Evolutionary conservation across 768 basidiomycete genomes (phyloP).

Genomic region (Rhodosporidiobolus sp.): DNA sequence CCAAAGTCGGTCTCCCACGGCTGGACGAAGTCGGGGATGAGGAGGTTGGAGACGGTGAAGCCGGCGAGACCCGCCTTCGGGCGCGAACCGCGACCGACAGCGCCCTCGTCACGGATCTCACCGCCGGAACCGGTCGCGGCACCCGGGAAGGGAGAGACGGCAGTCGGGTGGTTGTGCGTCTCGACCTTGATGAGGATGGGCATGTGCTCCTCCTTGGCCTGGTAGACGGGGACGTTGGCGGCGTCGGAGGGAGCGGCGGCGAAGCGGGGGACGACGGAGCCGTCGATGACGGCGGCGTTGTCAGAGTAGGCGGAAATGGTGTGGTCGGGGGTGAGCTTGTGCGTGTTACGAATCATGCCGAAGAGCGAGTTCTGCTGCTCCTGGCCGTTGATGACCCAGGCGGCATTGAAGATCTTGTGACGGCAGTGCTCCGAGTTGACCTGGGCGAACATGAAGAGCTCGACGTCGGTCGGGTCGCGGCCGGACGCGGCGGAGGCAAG

Average conservation of each 20-base stretch:
- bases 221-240: constrained; percentile 55
- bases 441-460: constrained; percentile 99
- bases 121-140: constrained; percentile 98
- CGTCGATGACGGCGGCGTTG: constrained; percentile 91
- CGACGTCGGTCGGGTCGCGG: constrained; percentile 91
- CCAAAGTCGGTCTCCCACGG: constrained; percentile 97
- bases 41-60: constrained; percentile 88
- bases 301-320: constrained; percentile 97
- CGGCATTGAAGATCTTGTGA: constrained; percentile 98
- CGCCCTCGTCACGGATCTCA: constrained; percentile 96
- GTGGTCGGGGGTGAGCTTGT: constrained; percentile 66
- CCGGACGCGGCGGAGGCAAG: constrained; percentile 51
- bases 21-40: constrained; percentile 83
- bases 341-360: constrained; percentile 96
- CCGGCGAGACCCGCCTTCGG: constrained; percentile 93
- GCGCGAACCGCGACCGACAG: constrained; percentile 88
- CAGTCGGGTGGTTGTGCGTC: constrained; percentile 98
- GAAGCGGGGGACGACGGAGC: constrained; percentile 72
- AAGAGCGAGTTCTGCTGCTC: constrained; percentile 72
- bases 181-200: constrained; percentile 95
- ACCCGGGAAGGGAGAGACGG: constrained; percentile 97
- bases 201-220: constrained; percentile 63
- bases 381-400: constrained; percentile 81
- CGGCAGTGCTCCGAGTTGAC: constrained; percentile 99
- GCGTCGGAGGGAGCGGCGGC: constrained; percentile 48